phyloP scores from a whole-genome alignment of 2,329 filamentous ascomycete species.

The Passalora sequoiae region DNA sequence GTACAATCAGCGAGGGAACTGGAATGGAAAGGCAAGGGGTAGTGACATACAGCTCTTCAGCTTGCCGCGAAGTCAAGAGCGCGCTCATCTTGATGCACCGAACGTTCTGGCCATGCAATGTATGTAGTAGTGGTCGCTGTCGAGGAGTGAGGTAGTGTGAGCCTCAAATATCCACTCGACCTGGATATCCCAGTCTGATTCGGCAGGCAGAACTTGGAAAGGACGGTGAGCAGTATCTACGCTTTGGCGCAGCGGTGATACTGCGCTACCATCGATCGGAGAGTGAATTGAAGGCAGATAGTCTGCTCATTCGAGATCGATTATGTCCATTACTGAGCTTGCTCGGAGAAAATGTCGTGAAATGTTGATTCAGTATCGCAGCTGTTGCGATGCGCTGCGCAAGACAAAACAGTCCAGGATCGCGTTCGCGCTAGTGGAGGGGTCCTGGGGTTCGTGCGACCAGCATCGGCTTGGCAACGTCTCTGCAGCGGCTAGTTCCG shows the following conservation, averaged over 20 bases:
- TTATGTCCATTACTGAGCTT: background rate
- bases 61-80: constrained; percentile 72
- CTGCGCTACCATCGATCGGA: too few species aligned
- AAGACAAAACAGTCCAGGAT: background rate
- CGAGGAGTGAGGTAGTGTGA: background rate
- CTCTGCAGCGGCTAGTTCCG: too few species aligned
- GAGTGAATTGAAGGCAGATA: background rate
- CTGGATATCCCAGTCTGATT: too few species aligned
- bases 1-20: constrained; percentile 28
- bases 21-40: constrained; percentile 10
- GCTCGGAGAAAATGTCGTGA: too few species aligned
- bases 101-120: constrained; percentile 12
- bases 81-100: constrained; percentile 57
- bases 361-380: too few species aligned
- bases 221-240: background rate
- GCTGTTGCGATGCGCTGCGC: background rate
- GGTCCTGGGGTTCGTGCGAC: too few species aligned
- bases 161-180: too few species aligned
- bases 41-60: constrained; percentile 81
- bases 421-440: too few species aligned
- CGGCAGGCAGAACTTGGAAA: background rate
- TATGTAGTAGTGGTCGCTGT: background rate
- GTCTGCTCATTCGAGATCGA: background rate
- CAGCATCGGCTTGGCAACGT: too few species aligned
- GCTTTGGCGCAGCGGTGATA: too few species aligned